phyloP scores from a whole-genome alignment of 805 yeast genomes.

The Sungouiella blattae region DNA sequence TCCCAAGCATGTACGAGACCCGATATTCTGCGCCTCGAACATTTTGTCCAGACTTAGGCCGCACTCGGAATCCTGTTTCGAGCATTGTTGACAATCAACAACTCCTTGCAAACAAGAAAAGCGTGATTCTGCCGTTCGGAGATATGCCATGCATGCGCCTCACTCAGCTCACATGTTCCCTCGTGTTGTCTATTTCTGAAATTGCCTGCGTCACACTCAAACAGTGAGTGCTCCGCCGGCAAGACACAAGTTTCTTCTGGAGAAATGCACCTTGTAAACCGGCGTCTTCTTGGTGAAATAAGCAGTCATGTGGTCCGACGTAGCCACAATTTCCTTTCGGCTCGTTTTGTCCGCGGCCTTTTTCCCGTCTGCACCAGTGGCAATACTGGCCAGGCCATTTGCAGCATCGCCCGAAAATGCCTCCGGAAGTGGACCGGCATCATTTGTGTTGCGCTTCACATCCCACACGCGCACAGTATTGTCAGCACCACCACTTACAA shows the following conservation, averaged over 20 bases:
- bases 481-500: conserved; percentile 92
- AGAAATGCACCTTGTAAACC: conserved; percentile 87
- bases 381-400: conserved; percentile 4
- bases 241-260: conserved; percentile 83
- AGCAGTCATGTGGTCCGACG: conserved; percentile 88
- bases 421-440: conserved; percentile 76
- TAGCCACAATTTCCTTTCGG: conserved; percentile 71
- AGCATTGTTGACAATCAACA: no score
- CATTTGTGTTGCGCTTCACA: conserved; percentile 77
- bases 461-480: conserved; percentile 96
- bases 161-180: no score
- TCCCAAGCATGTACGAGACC: no score
- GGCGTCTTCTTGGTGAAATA: conserved; percentile 93
- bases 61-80: no score
- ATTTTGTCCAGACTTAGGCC: no score
- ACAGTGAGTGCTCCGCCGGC: conserved; percentile 94
- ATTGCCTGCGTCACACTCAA: no score
- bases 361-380: conserved; percentile 14
- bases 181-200: no score
- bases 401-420: conserved; percentile 39
- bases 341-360: conserved; percentile 31
- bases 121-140: no score
- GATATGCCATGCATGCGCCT: no score
- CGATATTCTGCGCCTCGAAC: no score
- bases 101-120: no score